These are phyloP conservation scores for Kazachstania psychrophila DNA, from an alignment of 805 yeast species.

Conservation along the genomic window DNA sequence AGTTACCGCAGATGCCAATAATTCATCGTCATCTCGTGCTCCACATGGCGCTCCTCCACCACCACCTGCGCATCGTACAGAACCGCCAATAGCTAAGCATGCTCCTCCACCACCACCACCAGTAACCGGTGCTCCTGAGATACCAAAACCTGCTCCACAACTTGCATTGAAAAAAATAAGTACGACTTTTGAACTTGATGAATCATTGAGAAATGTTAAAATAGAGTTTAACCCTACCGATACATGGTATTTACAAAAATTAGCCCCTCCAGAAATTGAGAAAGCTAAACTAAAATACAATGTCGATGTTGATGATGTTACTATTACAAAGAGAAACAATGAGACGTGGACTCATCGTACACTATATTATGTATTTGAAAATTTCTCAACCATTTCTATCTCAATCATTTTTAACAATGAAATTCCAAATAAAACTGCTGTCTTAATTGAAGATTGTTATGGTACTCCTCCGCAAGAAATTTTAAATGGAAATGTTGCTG, in stretches of 20 bases:
- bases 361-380: conserved; percentile 63
- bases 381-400: conserved; percentile 57
- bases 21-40: conserved; percentile 3
- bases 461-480: conserved; percentile 6
- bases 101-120: conserved; percentile 9
- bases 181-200: conserved; percentile 10
- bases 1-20: background rate
- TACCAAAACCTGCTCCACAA: background rate
- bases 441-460: conserved; percentile 23
- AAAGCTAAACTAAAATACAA: conserved; percentile 24
- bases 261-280: conserved; percentile 37
- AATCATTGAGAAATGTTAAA: conserved; percentile 10
- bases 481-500: conserved; percentile 29
- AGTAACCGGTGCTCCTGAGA: background rate
- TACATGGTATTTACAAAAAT: conserved; percentile 61
- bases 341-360: conserved; percentile 43
- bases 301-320: conserved; percentile 56
- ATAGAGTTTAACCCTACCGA: conserved; percentile 27
- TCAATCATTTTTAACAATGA: conserved; percentile 46
- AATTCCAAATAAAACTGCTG: conserved; percentile 45
- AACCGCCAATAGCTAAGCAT: conserved; percentile 9
- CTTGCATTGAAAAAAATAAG: conserved; percentile 8
- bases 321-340: conserved; percentile 48
- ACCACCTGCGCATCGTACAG: conserved; percentile 2
- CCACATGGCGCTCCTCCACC: conserved; percentile 5